Conservation (phyloP, 495 filamentous ascomycete genomes). For the Penicillium bovifimosum region DNA sequence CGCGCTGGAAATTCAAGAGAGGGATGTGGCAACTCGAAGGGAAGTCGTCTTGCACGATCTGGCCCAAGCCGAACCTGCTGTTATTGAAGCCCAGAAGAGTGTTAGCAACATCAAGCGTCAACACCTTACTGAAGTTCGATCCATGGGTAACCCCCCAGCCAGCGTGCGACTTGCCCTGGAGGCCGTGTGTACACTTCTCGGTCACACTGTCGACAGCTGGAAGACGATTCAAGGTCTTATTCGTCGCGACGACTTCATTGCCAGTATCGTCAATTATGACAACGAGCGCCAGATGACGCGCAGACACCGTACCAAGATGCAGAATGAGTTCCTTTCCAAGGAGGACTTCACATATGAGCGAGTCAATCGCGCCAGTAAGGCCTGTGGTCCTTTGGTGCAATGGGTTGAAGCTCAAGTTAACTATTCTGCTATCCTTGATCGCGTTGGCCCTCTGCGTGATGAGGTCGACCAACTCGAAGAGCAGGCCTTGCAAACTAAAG, state of each 20-base stretch:
- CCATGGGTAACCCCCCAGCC: constrained; percentile 85
- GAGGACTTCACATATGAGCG: constrained; percentile 93
- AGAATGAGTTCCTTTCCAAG: constrained; percentile 83
- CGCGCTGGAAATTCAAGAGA: constrained; percentile 82
- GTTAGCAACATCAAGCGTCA: constrained; percentile 97
- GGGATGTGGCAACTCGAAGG: constrained; percentile 74
- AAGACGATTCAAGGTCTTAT: constrained; percentile 83
- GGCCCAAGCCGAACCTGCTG: constrained; percentile 87
- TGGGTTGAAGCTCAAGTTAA: constrained; percentile 98
- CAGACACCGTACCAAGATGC: constrained; percentile 76
- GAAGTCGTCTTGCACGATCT: constrained; percentile 85
- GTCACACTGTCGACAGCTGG: constrained; percentile 87
- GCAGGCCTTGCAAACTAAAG: constrained; percentile 85
- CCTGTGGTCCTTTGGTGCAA: constrained; percentile 92
- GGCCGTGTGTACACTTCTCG: constrained; percentile 88
- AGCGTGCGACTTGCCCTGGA: constrained; percentile 90
- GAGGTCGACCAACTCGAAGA: constrained; percentile 86
- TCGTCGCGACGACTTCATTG: constrained; percentile 92
- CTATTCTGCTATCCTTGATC: constrained; percentile 93
- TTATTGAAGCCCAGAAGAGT: constrained; percentile 85
- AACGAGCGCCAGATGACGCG: constrained; percentile 94
- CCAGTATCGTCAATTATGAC: constrained; percentile 94
- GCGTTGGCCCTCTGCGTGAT: constrained; percentile 86
- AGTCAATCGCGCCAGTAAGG: constrained; percentile 92
- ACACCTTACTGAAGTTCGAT: constrained; percentile 94